A percentile compares a stretch with the other conserved stretches of the same genome.
Evolutionary conservation across 2,329 filamentous ascomycete genomes (phyloP).

Genomic region (Colletotrichum spaethianum): DNA sequence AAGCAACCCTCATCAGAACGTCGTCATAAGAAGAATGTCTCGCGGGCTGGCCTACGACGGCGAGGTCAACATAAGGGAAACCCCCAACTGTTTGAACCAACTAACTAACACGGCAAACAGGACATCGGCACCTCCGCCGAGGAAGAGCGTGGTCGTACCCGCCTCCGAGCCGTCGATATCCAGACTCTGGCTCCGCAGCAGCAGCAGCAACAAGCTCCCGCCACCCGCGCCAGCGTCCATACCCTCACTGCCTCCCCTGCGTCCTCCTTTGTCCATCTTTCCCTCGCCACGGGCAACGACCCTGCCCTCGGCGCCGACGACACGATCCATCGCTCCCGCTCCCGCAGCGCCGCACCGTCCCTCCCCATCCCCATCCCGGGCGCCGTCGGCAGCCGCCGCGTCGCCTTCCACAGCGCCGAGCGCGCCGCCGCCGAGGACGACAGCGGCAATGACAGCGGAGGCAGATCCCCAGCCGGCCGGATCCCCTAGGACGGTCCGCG

Average conservation of each 20-base stretch:
- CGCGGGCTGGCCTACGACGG: constrained; percentile 1
- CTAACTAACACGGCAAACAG: constrained; percentile 12
- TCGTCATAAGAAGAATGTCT: neutral
- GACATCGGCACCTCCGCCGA: neutral
- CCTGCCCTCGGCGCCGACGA: neutral
- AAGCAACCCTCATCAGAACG: neutral
- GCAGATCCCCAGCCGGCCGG: neutral
- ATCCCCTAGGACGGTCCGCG: constrained; percentile 32
- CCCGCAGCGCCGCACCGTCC: constrained; percentile 2
- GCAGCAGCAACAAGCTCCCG: neutral
- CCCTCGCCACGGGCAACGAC: neutral
- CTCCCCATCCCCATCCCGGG: constrained; percentile 23
- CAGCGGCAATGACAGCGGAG: neutral
- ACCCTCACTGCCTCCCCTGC: neutral
- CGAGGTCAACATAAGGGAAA: neutral
- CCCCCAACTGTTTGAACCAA: no score
- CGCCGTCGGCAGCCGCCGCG: constrained; percentile 8
- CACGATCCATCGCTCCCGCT: neutral
- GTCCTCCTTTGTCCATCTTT: neutral
- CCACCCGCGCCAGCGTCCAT: no score
- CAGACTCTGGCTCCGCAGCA: neutral
- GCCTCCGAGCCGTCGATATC: neutral
- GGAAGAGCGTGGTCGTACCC: constrained; percentile 18
- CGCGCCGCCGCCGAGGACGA: constrained; percentile 10
- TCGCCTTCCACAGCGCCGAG: constrained; percentile 4